Percentiles rank a stretch among this genome's conserved stretches.
Evolutionary conservation across 148 eudicot genomes (phyloP).

Genomic region (Beta vulgaris): DNA sequence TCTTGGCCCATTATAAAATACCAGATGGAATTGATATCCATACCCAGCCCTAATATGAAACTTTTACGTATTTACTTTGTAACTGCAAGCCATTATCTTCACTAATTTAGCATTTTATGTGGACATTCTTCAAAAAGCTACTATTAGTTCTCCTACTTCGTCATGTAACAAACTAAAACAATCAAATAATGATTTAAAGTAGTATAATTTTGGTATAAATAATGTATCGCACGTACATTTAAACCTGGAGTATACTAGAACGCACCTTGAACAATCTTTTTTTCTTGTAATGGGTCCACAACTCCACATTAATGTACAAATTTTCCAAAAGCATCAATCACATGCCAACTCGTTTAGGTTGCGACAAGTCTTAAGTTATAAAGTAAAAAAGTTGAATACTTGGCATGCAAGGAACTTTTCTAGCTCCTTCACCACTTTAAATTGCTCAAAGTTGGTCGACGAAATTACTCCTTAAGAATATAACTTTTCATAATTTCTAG

Average conservation of each 20-base stretch:
- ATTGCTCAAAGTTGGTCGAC: slow-evolving; percentile 16
- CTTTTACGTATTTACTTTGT: too few relatives aligned
- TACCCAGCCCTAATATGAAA: too few relatives aligned
- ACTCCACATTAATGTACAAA: not conserved
- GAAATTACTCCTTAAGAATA: slow-evolving; percentile 6
- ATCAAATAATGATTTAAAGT: too few relatives aligned
- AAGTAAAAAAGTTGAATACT: slow-evolving; percentile 11
- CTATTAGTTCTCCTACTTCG: too few relatives aligned
- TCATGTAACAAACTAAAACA: too few relatives aligned
- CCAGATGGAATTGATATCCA: too few relatives aligned
- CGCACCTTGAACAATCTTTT: slow-evolving; percentile 4
- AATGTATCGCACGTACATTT: not conserved
- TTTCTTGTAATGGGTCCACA: not conserved
- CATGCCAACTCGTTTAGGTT: slow-evolving; percentile 23
- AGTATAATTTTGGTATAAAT: too few relatives aligned
- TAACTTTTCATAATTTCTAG: slow-evolving; percentile 10
- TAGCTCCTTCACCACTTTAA: slow-evolving; percentile 7
- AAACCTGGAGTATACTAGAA: not conserved
- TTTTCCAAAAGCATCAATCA: slow-evolving; percentile 3
- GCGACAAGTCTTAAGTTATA: slow-evolving; percentile 4
- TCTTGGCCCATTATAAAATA: too few relatives aligned
- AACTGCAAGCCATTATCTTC: too few relatives aligned
- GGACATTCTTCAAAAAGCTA: too few relatives aligned
- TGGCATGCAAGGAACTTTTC: slow-evolving; percentile 15
- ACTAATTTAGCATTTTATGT: too few relatives aligned